phyloP scores from a whole-genome alignment of 495 filamentous ascomycete species.

The Pyrenula massariospora region DNA sequence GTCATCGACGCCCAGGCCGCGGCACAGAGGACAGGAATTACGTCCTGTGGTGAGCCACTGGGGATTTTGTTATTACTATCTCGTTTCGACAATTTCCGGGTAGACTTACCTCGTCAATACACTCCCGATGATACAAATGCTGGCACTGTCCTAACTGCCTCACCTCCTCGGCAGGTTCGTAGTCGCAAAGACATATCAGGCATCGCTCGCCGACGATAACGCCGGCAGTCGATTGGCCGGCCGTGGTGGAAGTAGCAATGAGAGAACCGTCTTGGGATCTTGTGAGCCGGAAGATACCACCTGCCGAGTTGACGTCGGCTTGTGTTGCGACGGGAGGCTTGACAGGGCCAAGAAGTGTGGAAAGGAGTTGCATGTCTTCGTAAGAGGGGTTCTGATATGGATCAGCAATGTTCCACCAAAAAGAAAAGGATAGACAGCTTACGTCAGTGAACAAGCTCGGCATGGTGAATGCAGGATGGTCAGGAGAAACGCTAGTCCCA shows the following conservation, averaged over 20 bases:
- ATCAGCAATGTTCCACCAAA: not conserved
- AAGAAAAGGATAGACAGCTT: slow-evolving; percentile 10
- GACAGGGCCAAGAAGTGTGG: slow-evolving; percentile 58
- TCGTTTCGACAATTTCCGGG: slow-evolving; percentile 6
- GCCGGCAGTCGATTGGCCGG: slow-evolving; percentile 32
- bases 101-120: slow-evolving; percentile 59
- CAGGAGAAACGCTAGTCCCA: slow-evolving; percentile 63
- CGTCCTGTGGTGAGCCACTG: slow-evolving; percentile 73
- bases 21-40: slow-evolving; percentile 66
- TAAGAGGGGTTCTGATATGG: slow-evolving; percentile 57
- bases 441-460: slow-evolving; percentile 69
- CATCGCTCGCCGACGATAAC: slow-evolving; percentile 52
- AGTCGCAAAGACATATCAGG: slow-evolving; percentile 61
- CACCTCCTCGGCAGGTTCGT: slow-evolving; percentile 51
- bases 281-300: slow-evolving; percentile 43
- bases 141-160: slow-evolving; percentile 53
- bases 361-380: slow-evolving; percentile 68
- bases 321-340: slow-evolving; percentile 63
- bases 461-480: slow-evolving; percentile 65
- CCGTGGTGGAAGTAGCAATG: slow-evolving; percentile 30
- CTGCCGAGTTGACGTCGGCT: slow-evolving; percentile 54
- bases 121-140: slow-evolving; percentile 62
- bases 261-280: slow-evolving; percentile 21
- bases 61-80: slow-evolving; percentile 1
- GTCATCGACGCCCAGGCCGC: slow-evolving; percentile 60